Evolutionary conservation across 805 yeast genomes (phyloP), one percentile per base, ranked within the genome.

Genomic region (Komagataella mondaviorum): DNA sequence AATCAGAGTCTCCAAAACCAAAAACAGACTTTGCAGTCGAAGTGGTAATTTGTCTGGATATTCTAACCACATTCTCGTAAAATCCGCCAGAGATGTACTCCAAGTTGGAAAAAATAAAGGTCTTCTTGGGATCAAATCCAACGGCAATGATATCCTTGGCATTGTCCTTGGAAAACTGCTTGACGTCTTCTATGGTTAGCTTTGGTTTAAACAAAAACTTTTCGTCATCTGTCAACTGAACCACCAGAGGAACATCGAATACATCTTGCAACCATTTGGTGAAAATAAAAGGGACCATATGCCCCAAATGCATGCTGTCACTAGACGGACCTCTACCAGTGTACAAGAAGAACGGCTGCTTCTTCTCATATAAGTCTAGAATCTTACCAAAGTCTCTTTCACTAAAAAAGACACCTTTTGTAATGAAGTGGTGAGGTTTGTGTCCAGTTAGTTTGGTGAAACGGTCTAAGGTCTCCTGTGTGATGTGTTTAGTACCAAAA

Each of bases 211-310:
- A 93, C 60, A 93, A 69, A 66, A 93, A 93, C 72, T 93, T 93
- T 68, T 93, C 99, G 67, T 93, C 99, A 66, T 93, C 99, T 3
- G 97, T 90, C 69, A 88, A 71, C 68, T 93, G 97, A 59, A 93
- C 81, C 44, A 93, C 95, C 56, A 93, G 75, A 18, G 99, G 98
- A 53, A 80, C 96, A 64, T 93, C 98, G 65, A 93, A 93, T 2
- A 91, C 98, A 48, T 91, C 97, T 68, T 93, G 99, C 60, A 93
- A 76, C 98, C 98, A 93, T 68, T 90, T 89, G 52, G 99, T 93
- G 73, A 93, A 93, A 36, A 85, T 68, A 64, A 93, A 93, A 16
- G 99, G 99, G 54, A 90, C 78, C 89, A 91, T 83, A 68, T 93
- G 99, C 51, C 99, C 99, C 71, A 93, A 74, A 66, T 93, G 99